Percentiles rank a stretch among this genome's conserved stretches.
Evolutionary conservation across 352 stramenopile species (phyloP).

Genomic region (Salisapilia sapeloensis): DNA sequence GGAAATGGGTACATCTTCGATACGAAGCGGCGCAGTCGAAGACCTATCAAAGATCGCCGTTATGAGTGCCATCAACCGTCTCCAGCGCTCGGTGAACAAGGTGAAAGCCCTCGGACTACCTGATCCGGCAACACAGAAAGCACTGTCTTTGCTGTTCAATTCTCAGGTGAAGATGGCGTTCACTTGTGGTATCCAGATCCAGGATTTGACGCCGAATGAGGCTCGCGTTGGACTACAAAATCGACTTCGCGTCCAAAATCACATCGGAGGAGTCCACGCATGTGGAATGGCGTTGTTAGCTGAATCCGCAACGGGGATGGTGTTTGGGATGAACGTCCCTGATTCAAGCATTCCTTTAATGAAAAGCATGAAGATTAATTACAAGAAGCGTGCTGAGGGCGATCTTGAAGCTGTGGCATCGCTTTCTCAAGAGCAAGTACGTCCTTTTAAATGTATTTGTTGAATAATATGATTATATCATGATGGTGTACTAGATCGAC

Average conservation of each 20-base stretch:
- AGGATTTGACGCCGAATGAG: constrained; percentile 23
- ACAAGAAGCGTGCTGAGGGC: constrained; percentile 50
- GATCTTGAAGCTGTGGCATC: constrained; percentile 50
- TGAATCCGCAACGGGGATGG: constrained; percentile 68
- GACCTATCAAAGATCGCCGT: too few relatives aligned
- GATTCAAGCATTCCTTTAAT: constrained; percentile 65
- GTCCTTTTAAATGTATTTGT: neutral
- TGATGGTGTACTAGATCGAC: constrained; percentile 8
- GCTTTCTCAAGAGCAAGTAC: constrained; percentile 47
- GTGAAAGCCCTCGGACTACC: constrained; percentile 21
- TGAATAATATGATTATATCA: neutral
- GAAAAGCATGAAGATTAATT: constrained; percentile 74
- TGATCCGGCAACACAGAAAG: constrained; percentile 16
- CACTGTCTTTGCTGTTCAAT: constrained; percentile 67
- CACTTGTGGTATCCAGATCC: constrained; percentile 55
- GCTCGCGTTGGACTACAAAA: constrained; percentile 57
- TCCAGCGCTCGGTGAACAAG: constrained; percentile 31
- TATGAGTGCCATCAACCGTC: constrained; percentile 16
- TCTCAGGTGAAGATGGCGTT: constrained; percentile 71
- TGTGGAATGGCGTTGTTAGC: constrained; percentile 74
- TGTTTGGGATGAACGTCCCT: constrained; percentile 77
- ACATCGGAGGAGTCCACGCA: constrained; percentile 76
- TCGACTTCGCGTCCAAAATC: constrained; percentile 64
- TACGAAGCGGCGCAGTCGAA: too few relatives aligned
- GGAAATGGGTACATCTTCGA: too few relatives aligned